These are phyloP conservation scores for Chloris gayana DNA, from an alignment of 176 grass and related monocot species.

Conservation along the genomic window DNA sequence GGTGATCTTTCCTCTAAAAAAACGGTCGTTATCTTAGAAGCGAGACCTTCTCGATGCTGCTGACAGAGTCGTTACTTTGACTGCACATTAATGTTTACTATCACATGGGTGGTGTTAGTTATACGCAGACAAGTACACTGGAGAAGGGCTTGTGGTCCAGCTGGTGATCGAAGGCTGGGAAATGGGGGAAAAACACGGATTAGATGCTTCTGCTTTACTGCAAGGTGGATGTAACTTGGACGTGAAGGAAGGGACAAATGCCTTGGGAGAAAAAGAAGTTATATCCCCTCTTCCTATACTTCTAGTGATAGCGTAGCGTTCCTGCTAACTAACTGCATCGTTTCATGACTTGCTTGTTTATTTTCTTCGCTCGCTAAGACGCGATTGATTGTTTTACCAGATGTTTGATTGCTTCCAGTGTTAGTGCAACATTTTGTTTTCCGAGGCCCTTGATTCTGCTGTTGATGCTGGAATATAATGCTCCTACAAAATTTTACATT, in stretches of 20 bases:
- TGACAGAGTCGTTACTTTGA: neutral
- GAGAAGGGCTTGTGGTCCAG: conserved; percentile 26
- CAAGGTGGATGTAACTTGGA: conserved; percentile 42
- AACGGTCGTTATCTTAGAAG: neutral
- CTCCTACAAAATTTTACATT: neutral
- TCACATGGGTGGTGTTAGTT: neutral
- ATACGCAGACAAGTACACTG: neutral
- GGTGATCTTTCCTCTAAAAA: neutral
- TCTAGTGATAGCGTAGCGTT: neutral
- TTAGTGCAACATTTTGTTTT: neutral
- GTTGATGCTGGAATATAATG: neutral
- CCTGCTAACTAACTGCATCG: neutral
- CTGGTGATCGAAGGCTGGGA: neutral
- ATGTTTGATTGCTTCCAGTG: conserved; percentile 13
- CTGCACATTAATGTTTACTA: neutral
- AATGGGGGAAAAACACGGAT: neutral
- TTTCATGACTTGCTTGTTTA: neutral
- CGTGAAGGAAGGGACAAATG: conserved; percentile 56
- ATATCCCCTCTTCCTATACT: neutral
- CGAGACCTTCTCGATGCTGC: neutral
- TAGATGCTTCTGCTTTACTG: conserved; percentile 62
- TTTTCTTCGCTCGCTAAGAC: neutral
- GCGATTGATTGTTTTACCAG: neutral
- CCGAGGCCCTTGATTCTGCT: neutral
- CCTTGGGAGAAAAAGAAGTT: conserved; percentile 30